These are phyloP conservation scores for Pythium plurisporium DNA, from an alignment of 352 stramenopile species.

Conservation along the genomic window DNA sequence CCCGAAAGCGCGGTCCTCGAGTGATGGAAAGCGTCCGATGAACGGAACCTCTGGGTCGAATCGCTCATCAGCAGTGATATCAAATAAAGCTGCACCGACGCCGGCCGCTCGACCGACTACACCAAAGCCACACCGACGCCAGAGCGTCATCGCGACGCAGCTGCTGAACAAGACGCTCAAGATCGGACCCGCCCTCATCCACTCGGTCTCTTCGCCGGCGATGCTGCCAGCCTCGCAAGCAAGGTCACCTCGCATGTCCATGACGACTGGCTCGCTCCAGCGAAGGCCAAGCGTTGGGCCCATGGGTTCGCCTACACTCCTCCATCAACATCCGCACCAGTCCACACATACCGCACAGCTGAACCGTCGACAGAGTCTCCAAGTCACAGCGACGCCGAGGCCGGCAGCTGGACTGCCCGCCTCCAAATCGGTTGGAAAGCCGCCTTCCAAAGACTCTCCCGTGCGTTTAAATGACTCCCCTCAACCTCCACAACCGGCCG, in stretches of 20 bases:
- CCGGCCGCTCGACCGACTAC: background rate
- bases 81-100: background rate
- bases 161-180: slow-evolving; percentile 21
- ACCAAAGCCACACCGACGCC: background rate
- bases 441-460: slow-evolving; percentile 1
- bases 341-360: too few species aligned
- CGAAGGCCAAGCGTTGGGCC: background rate
- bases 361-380: slow-evolving; percentile 8
- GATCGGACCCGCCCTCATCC: slow-evolving; percentile 13
- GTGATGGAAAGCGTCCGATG: too few species aligned
- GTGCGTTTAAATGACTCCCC: background rate
- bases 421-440: slow-evolving; percentile 8
- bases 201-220: slow-evolving; percentile 1
- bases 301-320: background rate
- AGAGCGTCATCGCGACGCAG: slow-evolving; percentile 22
- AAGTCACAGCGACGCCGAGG: background rate
- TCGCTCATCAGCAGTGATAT: too few species aligned
- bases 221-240: background rate
- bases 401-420: background rate
- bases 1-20: too few species aligned
- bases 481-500: slow-evolving; percentile 19
- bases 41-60: too few species aligned
- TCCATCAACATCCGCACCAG: too few species aligned
- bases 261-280: background rate
- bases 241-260: background rate